Evolutionary conservation across 129 eudicot genomes (phyloP).

Genomic region (Flaveria trinervia): DNA sequence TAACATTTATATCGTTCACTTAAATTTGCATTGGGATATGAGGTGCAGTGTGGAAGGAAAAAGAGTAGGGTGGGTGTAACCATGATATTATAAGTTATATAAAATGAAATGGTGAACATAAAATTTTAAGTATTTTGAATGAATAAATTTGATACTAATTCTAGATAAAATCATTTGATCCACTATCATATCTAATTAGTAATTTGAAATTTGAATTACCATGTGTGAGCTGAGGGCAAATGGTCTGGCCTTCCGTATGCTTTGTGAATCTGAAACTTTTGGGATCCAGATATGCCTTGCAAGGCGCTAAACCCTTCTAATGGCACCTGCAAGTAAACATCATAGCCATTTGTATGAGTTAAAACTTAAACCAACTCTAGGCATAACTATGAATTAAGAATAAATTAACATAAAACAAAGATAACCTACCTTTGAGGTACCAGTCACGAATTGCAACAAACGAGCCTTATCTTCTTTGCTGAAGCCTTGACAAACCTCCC

Average conservation of each 20-base stretch:
- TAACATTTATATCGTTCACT: no score
- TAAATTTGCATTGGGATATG: background rate
- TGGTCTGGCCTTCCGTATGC: slow-evolving; percentile 93
- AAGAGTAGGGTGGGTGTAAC: no score
- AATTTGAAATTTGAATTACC: slow-evolving; percentile 44
- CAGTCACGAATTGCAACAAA: slow-evolving; percentile 94
- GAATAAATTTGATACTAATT: background rate
- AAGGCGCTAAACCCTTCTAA: slow-evolving; percentile 97
- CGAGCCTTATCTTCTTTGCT: slow-evolving; percentile 99
- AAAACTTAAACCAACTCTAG: background rate
- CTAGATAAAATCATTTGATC: background rate
- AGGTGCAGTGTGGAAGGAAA: background rate
- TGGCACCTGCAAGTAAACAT: slow-evolving; percentile 66
- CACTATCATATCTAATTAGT: background rate
- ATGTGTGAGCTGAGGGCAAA: slow-evolving; percentile 97
- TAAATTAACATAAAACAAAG: background rate
- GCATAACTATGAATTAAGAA: background rate
- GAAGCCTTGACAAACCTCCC: slow-evolving; percentile 94
- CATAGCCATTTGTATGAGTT: background rate
- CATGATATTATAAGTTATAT: no score
- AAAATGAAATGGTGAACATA: background rate
- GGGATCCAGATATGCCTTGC: slow-evolving; percentile 98
- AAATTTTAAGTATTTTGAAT: no score
- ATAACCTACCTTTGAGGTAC: slow-evolving; percentile 84
- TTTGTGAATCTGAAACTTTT: slow-evolving; percentile 96